phyloP scores from a whole-genome alignment of 192 early-diverging fungal species.

The Kickxella alabastrina region DNA sequence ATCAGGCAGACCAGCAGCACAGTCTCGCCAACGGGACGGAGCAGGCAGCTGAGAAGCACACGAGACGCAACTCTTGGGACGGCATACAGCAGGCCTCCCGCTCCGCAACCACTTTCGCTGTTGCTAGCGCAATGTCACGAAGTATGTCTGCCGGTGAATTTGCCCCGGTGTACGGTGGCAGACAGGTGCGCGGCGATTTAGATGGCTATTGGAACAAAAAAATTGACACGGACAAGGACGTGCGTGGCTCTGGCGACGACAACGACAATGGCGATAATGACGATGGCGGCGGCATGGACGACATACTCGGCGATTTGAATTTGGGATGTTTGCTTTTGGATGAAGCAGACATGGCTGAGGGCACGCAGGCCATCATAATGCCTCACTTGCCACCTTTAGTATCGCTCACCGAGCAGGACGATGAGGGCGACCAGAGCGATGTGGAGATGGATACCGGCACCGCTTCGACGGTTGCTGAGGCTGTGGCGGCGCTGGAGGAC shows the following conservation, averaged over 20 bases:
- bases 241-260: neutral
- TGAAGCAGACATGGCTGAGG: conserved; percentile 14
- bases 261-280: neutral
- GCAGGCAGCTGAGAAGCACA: neutral
- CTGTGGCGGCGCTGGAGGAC: neutral
- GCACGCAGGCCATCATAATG: conserved; percentile 18
- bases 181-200: neutral
- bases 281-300: conserved; percentile 16
- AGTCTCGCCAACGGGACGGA: neutral
- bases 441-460: neutral
- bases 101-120: neutral
- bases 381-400: conserved; percentile 38
- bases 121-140: neutral
- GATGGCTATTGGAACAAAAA: too few relatives aligned
- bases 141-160: conserved; percentile 3
- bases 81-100: neutral
- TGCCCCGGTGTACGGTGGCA: too few relatives aligned
- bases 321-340: conserved; percentile 25
- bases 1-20: neutral
- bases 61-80: conserved; percentile 13
- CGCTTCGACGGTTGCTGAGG: neutral
- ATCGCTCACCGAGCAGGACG: conserved; percentile 6
- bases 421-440: neutral
- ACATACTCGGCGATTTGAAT: conserved; percentile 18
- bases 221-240: neutral